phyloP scores from a whole-genome alignment of 306 rosid genomes.

The Cucurbita ficifolia region DNA sequence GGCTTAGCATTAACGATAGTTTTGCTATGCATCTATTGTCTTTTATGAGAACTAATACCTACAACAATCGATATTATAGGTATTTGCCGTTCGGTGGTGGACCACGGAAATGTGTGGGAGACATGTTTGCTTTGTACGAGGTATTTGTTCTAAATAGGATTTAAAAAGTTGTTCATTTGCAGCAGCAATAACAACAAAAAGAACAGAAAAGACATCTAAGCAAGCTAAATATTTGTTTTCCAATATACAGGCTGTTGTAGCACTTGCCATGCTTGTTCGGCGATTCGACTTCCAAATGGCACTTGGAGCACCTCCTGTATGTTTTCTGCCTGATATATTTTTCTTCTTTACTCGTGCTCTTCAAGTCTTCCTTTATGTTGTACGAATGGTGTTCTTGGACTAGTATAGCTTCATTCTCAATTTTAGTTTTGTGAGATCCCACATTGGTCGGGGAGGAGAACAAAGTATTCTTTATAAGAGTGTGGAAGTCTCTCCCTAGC shows the following conservation, averaged over 20 bases:
- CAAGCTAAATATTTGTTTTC: neutral
- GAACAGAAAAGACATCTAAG: neutral
- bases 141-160: conserved; percentile 19
- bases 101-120: conserved; percentile 84
- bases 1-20: neutral
- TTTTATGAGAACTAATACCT: neutral
- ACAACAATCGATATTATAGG: conserved; percentile 12
- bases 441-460: too few relatives aligned
- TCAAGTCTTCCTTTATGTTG: too few relatives aligned
- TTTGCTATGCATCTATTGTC: neutral
- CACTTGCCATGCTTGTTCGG: conserved; percentile 79
- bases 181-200: too few relatives aligned
- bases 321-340: neutral
- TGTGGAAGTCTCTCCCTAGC: too few relatives aligned
- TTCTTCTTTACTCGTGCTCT: neutral
- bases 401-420: too few relatives aligned
- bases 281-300: conserved; percentile 82
- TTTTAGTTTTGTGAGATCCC: too few relatives aligned
- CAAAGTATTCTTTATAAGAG: too few relatives aligned
- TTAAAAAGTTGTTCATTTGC: neutral
- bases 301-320: conserved; percentile 81
- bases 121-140: conserved; percentile 86
- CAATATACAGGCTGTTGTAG: conserved; percentile 56
- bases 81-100: conserved; percentile 98
- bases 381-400: too few relatives aligned